Percentiles rank a stretch among this genome's conserved stretches.
phyloP scores from a whole-genome alignment of 495 filamentous ascomycete genomes.

The Aspergillus panamensis region DNA sequence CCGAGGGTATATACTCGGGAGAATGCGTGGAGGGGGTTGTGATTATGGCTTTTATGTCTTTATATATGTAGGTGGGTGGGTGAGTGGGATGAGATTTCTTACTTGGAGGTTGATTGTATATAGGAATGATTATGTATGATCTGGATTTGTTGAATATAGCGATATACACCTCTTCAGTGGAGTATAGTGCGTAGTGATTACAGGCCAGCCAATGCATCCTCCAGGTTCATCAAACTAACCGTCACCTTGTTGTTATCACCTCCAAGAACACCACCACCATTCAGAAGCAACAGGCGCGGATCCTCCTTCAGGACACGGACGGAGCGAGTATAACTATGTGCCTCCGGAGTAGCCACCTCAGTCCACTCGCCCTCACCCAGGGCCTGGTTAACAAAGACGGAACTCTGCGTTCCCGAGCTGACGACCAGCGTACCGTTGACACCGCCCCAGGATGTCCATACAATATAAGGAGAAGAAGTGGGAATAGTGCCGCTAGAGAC shows the following conservation, averaged over 20 bases:
- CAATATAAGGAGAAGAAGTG: slow-evolving; percentile 52
- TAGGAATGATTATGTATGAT: no score
- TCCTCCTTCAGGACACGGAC: slow-evolving; percentile 42
- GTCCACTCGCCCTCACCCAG: slow-evolving; percentile 57
- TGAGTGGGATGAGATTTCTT: neutral
- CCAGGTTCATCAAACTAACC: slow-evolving; percentile 33
- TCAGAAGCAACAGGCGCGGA: slow-evolving; percentile 22
- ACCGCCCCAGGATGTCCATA: slow-evolving; percentile 52
- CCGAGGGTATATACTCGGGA: slow-evolving; percentile 17
- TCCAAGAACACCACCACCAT: slow-evolving; percentile 28
- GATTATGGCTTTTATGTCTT: neutral
- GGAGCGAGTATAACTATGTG: slow-evolving; percentile 47
- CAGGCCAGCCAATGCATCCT: slow-evolving; percentile 12
- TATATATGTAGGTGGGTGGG: neutral
- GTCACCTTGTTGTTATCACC: slow-evolving; percentile 30
- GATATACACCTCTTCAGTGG: no score
- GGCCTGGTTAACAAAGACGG: slow-evolving; percentile 56
- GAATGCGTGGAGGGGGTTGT: neutral
- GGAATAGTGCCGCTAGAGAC: slow-evolving; percentile 49
- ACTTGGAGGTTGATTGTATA: no score
- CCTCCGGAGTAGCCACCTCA: slow-evolving; percentile 45
- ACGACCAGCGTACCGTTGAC: slow-evolving; percentile 57
- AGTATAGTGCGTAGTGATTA: neutral
- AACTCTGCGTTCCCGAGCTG: slow-evolving; percentile 46
- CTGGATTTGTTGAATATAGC: no score